Conservation (phyloP, 768 basidiomycete genomes). For the Asterophora parasitica region DNA sequence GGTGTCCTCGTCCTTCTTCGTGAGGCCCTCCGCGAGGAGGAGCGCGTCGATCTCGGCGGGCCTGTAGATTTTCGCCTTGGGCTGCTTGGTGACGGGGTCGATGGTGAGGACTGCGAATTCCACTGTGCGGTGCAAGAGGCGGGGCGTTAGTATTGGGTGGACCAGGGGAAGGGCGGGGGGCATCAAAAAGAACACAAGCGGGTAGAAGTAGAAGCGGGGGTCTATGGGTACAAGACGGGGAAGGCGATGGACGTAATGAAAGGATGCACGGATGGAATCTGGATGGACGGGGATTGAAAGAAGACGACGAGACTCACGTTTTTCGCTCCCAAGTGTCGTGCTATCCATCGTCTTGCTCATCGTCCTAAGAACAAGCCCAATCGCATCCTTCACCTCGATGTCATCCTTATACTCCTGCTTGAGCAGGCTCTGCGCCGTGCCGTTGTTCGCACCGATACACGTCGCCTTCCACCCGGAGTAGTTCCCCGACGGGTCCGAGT, state of each 20-base stretch:
- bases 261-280: too few relatives aligned
- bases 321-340: slow-evolving; percentile 93
- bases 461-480: slow-evolving; percentile 99
- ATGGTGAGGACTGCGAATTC: slow-evolving; percentile 94
- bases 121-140: slow-evolving; percentile 42
- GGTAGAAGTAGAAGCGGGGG: too few relatives aligned
- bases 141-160: neutral
- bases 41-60: slow-evolving; percentile 86
- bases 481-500: slow-evolving; percentile 97
- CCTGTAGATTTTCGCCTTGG: slow-evolving; percentile 87
- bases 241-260: too few relatives aligned
- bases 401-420: slow-evolving; percentile 99
- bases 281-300: too few relatives aligned
- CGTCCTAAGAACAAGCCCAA: slow-evolving; percentile 84
- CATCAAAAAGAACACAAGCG: neutral
- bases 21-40: slow-evolving; percentile 72
- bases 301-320: slow-evolving; percentile 57
- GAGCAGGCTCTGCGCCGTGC: slow-evolving; percentile 89
- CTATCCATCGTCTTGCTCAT: slow-evolving; percentile 99
- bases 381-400: slow-evolving; percentile 84
- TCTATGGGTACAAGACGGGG: too few relatives aligned
- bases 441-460: slow-evolving; percentile 97
- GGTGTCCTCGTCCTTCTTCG: slow-evolving; percentile 81
- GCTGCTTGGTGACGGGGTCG: slow-evolving; percentile 69
- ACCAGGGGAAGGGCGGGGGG: neutral